Percentiles rank a stretch among this genome's conserved stretches.
phyloP scores from a whole-genome alignment of 345 rosid genomes.

The Erucastrum elatum region DNA sequence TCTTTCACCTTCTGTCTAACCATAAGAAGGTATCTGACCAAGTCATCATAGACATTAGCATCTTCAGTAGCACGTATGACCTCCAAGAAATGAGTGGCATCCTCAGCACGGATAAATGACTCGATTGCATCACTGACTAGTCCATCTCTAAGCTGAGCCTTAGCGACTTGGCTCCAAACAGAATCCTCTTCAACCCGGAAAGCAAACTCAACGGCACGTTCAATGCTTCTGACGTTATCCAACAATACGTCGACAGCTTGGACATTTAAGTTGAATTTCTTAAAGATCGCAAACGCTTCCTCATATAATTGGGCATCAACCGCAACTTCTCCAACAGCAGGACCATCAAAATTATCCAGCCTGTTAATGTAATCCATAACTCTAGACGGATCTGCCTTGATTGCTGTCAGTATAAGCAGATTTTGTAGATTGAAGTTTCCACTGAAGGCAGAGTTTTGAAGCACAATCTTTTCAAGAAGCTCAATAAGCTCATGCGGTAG shows the following conservation, averaged over 20 bases:
- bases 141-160: constrained; percentile 92
- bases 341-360: constrained; percentile 98
- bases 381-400: constrained; percentile 96
- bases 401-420: constrained; percentile 92
- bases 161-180: constrained; percentile 98
- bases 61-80: constrained; percentile 78
- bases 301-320: constrained; percentile 86
- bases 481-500: constrained; percentile 81
- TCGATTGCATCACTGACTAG: constrained; percentile 96
- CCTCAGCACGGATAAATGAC: constrained; percentile 94
- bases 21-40: constrained; percentile 95
- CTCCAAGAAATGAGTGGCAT: constrained; percentile 72
- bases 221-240: constrained; percentile 74
- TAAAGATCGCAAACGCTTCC: constrained; percentile 88
- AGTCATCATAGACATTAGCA: constrained; percentile 84
- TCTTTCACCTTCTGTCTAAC: constrained; percentile 96
- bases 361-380: constrained; percentile 98
- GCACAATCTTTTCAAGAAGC: constrained; percentile 95
- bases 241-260: constrained; percentile 76
- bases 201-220: constrained; percentile 94
- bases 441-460: constrained; percentile 98
- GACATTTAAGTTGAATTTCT: constrained; percentile 82
- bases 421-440: constrained; percentile 98
- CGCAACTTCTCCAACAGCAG: constrained; percentile 98
- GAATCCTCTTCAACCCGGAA: constrained; percentile 97